Evolutionary conservation across 1,284 basidiomycete genomes (phyloP), one percentile per base, ranked within the genome.

Genomic region (Vanrija pseudolonga): DNA sequence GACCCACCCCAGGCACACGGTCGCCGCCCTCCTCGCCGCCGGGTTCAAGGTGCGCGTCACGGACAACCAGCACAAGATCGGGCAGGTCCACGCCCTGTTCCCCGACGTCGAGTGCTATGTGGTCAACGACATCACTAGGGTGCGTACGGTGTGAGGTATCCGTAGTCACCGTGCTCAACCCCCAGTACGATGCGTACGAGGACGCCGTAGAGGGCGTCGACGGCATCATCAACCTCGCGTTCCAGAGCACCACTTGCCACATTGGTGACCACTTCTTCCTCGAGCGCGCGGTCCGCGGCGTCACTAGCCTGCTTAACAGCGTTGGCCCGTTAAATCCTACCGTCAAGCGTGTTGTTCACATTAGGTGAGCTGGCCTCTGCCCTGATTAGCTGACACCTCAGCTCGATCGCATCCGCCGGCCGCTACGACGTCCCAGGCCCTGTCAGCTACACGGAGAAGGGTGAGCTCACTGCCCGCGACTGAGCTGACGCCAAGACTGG

Each of bases 171-270:
- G 18, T 6, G 3, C 46, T 12, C 9, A 32, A 12, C 24, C 23
- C n/a, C 17, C 32, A 83, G 82, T 79, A 82, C 19, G 83, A 82
- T 19, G 84, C 81, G 1, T 87, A 87, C 61, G 84, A 87, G 63
- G 81, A 84, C 43, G 84, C 83, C 0, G 83, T 87, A 32, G 82
- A 83, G 64, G 84, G 78, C 7, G 81, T 87, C 5, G 82, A 85
- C 60, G 85, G 77, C 3, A 82, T 87, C n/a, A 64, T 69, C 6
- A 60, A 67, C 52, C 55, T 57, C 52, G 63, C 65, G 4, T 60
- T 59, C 20, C 50, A 59, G 26, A 19, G 38, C 23, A 18, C 9
- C 18, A 48, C 32, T 9, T 32, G 32, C 32, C 32, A 56, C 50
- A 23, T 44, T 1, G 50, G 47, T 26, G 37, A 45, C 18, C 11